Evolutionary conservation across 2,329 filamentous ascomycete species (phyloP).

Genomic region (Colletotrichum navitas): DNA sequence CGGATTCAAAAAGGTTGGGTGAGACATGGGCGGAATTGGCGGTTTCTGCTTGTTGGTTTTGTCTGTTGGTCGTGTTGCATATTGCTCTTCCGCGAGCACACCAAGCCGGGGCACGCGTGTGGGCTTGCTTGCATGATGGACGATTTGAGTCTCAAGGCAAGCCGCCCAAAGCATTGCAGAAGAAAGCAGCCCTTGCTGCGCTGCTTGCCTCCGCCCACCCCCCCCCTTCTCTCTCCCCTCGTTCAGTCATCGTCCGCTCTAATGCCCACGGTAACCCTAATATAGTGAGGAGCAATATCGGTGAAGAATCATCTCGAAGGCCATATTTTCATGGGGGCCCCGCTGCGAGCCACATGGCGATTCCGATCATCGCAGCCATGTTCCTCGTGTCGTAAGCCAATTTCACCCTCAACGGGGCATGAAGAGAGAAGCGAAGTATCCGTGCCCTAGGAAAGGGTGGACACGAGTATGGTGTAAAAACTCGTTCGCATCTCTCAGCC

Average conservation of each 20-base stretch:
- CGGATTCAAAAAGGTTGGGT: neutral
- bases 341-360: constrained; percentile 35
- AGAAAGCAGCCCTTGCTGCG: neutral
- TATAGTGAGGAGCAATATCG: constrained; percentile 2
- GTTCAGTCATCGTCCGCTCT: neutral
- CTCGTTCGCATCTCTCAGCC: constrained; percentile 18
- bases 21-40: neutral
- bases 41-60: constrained; percentile 15
- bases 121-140: constrained; percentile 19
- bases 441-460: neutral
- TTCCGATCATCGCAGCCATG: constrained; percentile 19
- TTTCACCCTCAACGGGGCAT: constrained; percentile 5
- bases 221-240: neutral
- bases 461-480: neutral
- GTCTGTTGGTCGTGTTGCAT: constrained; percentile 15
- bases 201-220: neutral
- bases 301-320: constrained; percentile 36
- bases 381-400: constrained; percentile 8
- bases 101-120: neutral
- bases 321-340: constrained; percentile 17
- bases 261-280: constrained; percentile 1
- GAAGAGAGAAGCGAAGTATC: neutral
- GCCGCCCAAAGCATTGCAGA: neutral
- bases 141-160: neutral
- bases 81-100: neutral